Percentiles rank a stretch among this genome's conserved stretches.
Evolutionary conservation across 1,284 basidiomycete species (phyloP).

Genomic region (Gomphus bonarii): DNA sequence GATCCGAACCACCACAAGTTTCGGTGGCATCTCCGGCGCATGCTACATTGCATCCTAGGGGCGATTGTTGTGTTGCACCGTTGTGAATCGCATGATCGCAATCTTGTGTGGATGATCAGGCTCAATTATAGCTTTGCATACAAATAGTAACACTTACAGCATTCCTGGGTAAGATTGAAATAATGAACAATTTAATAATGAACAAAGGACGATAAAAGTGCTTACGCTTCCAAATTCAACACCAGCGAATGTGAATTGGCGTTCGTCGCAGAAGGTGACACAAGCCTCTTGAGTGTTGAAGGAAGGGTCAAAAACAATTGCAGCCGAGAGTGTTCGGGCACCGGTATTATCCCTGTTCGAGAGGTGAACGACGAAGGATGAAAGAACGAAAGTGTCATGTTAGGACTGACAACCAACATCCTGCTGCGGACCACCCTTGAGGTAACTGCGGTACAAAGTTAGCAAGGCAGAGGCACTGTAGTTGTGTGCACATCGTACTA

Average conservation of each 20-base stretch:
- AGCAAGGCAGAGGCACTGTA: not conserved
- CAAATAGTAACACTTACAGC: not conserved
- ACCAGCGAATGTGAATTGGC: slow-evolving; percentile 2
- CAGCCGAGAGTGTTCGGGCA: not conserved
- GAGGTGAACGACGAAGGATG: not conserved
- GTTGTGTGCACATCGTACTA: too few species aligned
- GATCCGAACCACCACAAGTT: slow-evolving; percentile 1
- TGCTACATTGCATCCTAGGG: not conserved
- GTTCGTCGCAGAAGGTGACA: slow-evolving; percentile 7
- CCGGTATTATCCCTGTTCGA: slow-evolving; percentile 1
- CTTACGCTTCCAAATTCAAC: slow-evolving; percentile 5
- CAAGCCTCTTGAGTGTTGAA: slow-evolving; percentile 6
- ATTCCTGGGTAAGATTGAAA: slow-evolving; percentile 5
- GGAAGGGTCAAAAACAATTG: slow-evolving; percentile 2
- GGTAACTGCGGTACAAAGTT: not conserved
- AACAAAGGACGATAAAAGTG: not conserved
- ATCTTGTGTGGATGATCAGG: not conserved
- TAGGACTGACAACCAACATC: not conserved
- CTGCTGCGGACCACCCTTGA: not conserved
- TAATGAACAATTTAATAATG: not conserved
- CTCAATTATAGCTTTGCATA: not conserved
- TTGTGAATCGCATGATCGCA: not conserved
- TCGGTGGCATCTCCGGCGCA: not conserved
- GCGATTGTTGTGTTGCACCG: not conserved
- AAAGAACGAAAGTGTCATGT: not conserved